phyloP scores from a whole-genome alignment of 2,329 filamentous ascomycete genomes.

The Periconia sp. region DNA sequence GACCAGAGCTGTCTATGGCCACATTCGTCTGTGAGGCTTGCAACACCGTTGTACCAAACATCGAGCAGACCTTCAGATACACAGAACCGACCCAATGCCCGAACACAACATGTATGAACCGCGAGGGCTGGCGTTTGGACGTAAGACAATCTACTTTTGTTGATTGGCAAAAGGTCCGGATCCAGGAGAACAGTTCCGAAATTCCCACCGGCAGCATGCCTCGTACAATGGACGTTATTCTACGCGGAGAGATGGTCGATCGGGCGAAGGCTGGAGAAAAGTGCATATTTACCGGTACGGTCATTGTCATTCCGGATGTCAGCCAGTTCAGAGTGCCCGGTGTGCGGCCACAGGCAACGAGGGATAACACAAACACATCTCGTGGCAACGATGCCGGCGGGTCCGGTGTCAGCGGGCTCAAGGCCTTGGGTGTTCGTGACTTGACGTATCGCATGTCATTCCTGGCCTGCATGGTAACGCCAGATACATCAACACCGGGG shows the following conservation, averaged over 20 bases:
- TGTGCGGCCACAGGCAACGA: slow-evolving; percentile 78
- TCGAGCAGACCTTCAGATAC: slow-evolving; percentile 97
- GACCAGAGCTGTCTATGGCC: slow-evolving; percentile 88
- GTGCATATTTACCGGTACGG: slow-evolving; percentile 93
- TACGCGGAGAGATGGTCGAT: slow-evolving; percentile 96
- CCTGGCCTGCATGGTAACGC: slow-evolving; percentile 92
- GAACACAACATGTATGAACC: slow-evolving; percentile 84
- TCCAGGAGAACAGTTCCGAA: slow-evolving; percentile 97
- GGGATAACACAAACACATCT: slow-evolving; percentile 76
- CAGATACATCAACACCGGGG: slow-evolving; percentile 82
- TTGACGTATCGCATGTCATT: slow-evolving; percentile 97
- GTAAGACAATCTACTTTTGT: slow-evolving; percentile 97
- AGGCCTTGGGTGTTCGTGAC: slow-evolving; percentile 91
- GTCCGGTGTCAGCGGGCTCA: slow-evolving; percentile 84
- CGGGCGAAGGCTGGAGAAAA: slow-evolving; percentile 97
- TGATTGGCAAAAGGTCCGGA: slow-evolving; percentile 98
- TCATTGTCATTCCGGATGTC: slow-evolving; percentile 97
- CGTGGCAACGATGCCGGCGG: slow-evolving; percentile 82
- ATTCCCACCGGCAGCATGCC: slow-evolving; percentile 99
- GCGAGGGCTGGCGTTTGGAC: slow-evolving; percentile 93
- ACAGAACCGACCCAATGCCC: slow-evolving; percentile 97
- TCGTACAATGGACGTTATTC: slow-evolving; percentile 93
- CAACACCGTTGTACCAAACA: slow-evolving; percentile 81
- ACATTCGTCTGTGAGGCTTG: slow-evolving; percentile 93
- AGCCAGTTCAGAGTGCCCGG: slow-evolving; percentile 93